phyloP scores from a whole-genome alignment of 345 rosid species.

The Laguncularia racemosa region DNA sequence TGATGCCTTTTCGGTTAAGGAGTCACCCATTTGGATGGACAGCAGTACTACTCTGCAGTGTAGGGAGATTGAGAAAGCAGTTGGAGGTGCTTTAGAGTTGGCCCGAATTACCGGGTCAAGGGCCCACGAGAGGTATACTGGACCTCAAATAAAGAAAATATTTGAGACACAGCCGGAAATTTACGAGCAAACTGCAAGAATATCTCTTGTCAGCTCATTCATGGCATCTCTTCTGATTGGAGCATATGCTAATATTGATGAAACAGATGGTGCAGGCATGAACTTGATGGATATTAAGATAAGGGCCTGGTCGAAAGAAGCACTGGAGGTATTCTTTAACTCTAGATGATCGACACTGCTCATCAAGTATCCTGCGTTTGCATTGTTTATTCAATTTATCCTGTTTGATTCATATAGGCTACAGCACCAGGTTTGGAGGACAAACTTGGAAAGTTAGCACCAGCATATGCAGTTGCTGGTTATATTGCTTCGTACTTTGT shows the following conservation, averaged over 20 bases:
- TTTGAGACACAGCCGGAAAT: slow-evolving; percentile 33
- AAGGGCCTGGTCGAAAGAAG: slow-evolving; percentile 57
- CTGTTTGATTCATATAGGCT: slow-evolving; percentile 36
- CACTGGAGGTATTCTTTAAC: slow-evolving; percentile 47
- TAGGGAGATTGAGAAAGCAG: slow-evolving; percentile 78
- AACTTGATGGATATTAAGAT: slow-evolving; percentile 82
- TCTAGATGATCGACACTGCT: neutral
- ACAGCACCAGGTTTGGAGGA: slow-evolving; percentile 81
- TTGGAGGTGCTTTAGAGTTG: slow-evolving; percentile 82
- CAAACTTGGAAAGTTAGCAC: slow-evolving; percentile 81
- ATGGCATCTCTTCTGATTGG: slow-evolving; percentile 77
- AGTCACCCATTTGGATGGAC: slow-evolving; percentile 97
- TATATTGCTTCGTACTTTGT: slow-evolving; percentile 70
- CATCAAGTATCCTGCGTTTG: neutral
- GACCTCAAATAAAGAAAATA: slow-evolving; percentile 80
- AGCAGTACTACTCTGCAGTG: slow-evolving; percentile 78
- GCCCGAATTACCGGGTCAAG: slow-evolving; percentile 70
- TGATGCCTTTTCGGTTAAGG: slow-evolving; percentile 54
- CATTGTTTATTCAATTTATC: neutral
- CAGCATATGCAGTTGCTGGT: slow-evolving; percentile 89
- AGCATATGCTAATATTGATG: slow-evolving; percentile 73
- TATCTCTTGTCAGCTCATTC: slow-evolving; percentile 92
- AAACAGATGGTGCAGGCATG: slow-evolving; percentile 95
- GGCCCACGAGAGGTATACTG: slow-evolving; percentile 76
- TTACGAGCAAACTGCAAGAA: slow-evolving; percentile 66